These are phyloP conservation scores for Malus fusca DNA, from an alignment of 306 rosid species.

Conservation along the genomic window DNA sequence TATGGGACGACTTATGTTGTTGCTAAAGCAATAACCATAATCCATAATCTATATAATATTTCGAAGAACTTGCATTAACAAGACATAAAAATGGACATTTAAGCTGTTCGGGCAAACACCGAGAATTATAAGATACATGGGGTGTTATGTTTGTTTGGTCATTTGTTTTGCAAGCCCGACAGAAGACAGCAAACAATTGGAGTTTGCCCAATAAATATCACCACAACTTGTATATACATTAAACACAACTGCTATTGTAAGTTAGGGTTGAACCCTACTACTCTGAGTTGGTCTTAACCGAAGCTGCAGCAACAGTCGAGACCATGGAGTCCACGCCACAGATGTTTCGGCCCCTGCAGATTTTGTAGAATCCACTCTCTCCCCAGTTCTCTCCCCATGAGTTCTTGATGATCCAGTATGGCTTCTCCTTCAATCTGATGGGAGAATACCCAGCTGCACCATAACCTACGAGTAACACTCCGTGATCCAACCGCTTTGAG, in stretches of 20 bases:
- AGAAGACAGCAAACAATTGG: background rate
- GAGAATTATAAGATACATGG: background rate
- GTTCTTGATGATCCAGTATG: constrained; percentile 87
- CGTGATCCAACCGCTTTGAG: constrained; percentile 67
- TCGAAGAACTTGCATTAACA: background rate
- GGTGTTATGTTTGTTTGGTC: background rate
- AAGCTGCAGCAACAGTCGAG: constrained; percentile 60
- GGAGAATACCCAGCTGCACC: constrained; percentile 74
- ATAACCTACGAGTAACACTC: constrained; percentile 79
- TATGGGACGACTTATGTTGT: too few species aligned
- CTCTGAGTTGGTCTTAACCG: constrained; percentile 25
- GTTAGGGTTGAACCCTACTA: constrained; percentile 2
- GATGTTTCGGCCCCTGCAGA: constrained; percentile 71
- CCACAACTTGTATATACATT: background rate
- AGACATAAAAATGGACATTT: constrained; percentile 2
- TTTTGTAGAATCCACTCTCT: constrained; percentile 83
- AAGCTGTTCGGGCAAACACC: constrained; percentile 2
- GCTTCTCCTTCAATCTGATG: constrained; percentile 74
- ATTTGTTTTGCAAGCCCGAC: background rate
- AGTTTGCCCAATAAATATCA: background rate
- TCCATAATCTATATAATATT: background rate
- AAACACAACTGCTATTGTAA: constrained; percentile 3
- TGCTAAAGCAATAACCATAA: too few species aligned
- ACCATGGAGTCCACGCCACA: constrained; percentile 92
- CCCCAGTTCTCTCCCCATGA: constrained; percentile 98